phyloP scores from a whole-genome alignment of 1,284 basidiomycete genomes.

The Inonotus obliquus region DNA sequence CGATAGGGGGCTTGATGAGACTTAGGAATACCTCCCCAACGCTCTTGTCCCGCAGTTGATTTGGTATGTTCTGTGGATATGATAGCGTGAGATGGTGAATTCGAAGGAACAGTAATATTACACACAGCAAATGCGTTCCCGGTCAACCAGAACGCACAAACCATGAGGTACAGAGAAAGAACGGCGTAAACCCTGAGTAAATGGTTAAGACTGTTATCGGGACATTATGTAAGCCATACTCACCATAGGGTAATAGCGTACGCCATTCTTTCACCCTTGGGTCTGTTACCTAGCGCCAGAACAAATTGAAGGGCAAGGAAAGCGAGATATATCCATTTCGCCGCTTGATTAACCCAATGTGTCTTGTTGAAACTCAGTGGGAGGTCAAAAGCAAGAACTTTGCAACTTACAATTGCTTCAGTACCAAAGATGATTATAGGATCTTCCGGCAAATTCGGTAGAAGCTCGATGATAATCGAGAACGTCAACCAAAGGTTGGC shows the following conservation, averaged over 20 bases:
- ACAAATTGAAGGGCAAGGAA: slow-evolving; percentile 87
- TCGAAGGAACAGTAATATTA: neutral
- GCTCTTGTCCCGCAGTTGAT: slow-evolving; percentile 44
- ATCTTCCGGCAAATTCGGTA: slow-evolving; percentile 47
- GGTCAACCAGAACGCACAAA: slow-evolving; percentile 84
- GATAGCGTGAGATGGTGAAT: neutral
- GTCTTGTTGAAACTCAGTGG: slow-evolving; percentile 41
- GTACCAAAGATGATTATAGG: slow-evolving; percentile 38
- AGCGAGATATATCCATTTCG: slow-evolving; percentile 86
- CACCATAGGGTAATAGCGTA: slow-evolving; percentile 81
- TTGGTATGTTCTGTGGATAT: slow-evolving; percentile 49
- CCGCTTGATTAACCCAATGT: slow-evolving; percentile 83
- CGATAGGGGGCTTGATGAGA: slow-evolving; percentile 74
- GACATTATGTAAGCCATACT: slow-evolving; percentile 25
- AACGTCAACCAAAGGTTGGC: slow-evolving; percentile 96
- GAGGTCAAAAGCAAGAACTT: neutral
- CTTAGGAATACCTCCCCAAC: slow-evolving; percentile 40
- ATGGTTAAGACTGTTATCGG: slow-evolving; percentile 3
- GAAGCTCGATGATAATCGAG: slow-evolving; percentile 90
- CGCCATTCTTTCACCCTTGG: slow-evolving; percentile 86
- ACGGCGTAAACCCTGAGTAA: slow-evolving; percentile 69
- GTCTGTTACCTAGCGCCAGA: slow-evolving; percentile 92
- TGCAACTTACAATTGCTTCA: slow-evolving; percentile 29
- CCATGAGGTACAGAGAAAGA: slow-evolving; percentile 73
- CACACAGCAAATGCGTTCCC: slow-evolving; percentile 70